Evolutionary conservation across 202 grass and related monocot species (phyloP).

Genomic region (Brachypodium distachyon): DNA sequence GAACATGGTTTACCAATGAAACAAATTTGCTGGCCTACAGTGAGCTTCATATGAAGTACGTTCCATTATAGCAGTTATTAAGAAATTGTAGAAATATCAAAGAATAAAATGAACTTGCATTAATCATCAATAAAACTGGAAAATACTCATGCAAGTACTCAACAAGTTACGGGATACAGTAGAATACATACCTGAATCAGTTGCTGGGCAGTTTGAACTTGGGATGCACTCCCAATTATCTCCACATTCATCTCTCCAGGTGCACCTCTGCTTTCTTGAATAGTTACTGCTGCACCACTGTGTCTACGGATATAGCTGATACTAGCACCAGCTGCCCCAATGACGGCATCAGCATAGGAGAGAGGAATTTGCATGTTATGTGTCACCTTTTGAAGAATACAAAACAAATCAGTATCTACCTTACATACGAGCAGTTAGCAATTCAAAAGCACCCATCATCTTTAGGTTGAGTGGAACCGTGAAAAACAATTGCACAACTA

Average conservation of each 20-base stretch:
- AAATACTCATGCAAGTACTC: neutral
- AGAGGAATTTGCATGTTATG: conserved; percentile 92
- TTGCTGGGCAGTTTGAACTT: conserved; percentile 97
- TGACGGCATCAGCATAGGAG: conserved; percentile 92
- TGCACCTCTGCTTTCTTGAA: conserved; percentile 67
- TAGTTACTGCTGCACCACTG: conserved; percentile 92
- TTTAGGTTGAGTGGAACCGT: neutral
- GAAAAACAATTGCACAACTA: conserved; percentile 23
- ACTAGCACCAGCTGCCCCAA: conserved; percentile 76
- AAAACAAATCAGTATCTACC: neutral
- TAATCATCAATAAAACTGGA: neutral
- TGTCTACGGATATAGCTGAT: conserved; percentile 93
- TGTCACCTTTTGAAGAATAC: conserved; percentile 50
- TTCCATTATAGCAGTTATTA: neutral
- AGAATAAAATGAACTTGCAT: neutral
- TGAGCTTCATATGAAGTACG: neutral
- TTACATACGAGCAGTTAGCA: neutral
- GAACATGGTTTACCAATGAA: neutral
- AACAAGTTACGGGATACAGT: neutral
- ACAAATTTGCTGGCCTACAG: neutral
- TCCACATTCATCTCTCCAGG: conserved; percentile 98
- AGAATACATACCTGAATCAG: conserved; percentile 58
- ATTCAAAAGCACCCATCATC: neutral
- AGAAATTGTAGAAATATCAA: neutral
- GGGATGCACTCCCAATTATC: conserved; percentile 71